A percentile compares a stretch with the other conserved stretches of the same genome.
Evolutionary conservation across 2,329 filamentous ascomycete genomes (phyloP).

Genomic region (Pezicula neosporulosa): DNA sequence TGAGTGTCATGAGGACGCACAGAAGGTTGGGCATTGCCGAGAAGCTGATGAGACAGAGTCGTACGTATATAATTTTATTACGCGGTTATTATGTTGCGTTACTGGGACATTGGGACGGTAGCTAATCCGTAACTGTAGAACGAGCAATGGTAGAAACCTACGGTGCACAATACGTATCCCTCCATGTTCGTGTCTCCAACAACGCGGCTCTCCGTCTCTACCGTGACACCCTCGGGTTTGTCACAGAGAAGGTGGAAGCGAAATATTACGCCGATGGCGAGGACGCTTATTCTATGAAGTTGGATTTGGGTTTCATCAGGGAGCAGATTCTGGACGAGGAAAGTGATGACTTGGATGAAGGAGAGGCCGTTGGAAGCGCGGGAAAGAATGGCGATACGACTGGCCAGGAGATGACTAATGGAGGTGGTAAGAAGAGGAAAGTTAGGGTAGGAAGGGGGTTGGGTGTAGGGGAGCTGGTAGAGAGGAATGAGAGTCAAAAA

Average conservation of each 20-base stretch:
- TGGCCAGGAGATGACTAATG: constrained; percentile 51
- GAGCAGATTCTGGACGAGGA: constrained; percentile 48
- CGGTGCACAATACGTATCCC: constrained; percentile 84
- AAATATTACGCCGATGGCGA: constrained; percentile 98
- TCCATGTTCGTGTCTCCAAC: constrained; percentile 95
- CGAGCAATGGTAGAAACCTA: constrained; percentile 97
- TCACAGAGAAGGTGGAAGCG: constrained; percentile 77
- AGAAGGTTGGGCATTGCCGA: constrained; percentile 87
- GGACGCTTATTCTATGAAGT: constrained; percentile 91
- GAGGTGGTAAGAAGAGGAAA: constrained; percentile 63
- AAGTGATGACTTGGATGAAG: constrained; percentile 55
- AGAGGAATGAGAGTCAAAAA: constrained; percentile 61
- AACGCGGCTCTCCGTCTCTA: constrained; percentile 87
- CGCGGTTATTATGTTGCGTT: neutral
- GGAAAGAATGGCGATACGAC: constrained; percentile 51
- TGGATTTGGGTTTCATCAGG: constrained; percentile 65
- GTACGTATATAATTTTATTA: constrained; percentile 48
- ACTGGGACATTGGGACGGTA: neutral
- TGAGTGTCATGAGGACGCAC: constrained; percentile 97
- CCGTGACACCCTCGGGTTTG: constrained; percentile 86
- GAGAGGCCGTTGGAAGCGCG: constrained; percentile 65
- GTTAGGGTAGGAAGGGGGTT: constrained; percentile 79
- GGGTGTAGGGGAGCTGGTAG: constrained; percentile 75
- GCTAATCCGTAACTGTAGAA: constrained; percentile 47
- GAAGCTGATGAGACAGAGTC: constrained; percentile 95